A percentile compares a stretch with the other conserved stretches of the same genome.
Conservation (phyloP, 225 moss, liverwort and hornwort genomes). For the Thuidium tamariscinum region DNA sequence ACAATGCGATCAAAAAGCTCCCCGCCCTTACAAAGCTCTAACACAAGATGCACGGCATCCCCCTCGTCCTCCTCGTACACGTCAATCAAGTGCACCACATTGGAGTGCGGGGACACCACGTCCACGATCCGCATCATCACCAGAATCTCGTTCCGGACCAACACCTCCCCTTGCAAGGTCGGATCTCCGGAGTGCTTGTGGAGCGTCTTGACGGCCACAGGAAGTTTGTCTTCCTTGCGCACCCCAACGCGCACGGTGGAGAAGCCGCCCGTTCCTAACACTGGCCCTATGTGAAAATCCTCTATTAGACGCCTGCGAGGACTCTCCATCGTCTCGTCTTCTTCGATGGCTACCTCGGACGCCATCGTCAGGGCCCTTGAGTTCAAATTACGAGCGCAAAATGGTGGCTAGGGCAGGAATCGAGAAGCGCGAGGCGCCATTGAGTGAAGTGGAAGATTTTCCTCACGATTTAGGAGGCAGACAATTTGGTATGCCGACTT, state of each 20-base stretch:
- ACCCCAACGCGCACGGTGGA: constrained; percentile 49
- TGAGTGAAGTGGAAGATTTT: background rate
- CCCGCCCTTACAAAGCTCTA: constrained; percentile 48
- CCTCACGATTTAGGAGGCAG: background rate
- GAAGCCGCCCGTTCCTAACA: constrained; percentile 69
- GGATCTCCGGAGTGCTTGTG: constrained; percentile 19
- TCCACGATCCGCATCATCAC: constrained; percentile 68
- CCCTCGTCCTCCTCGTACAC: constrained; percentile 33
- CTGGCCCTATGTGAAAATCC: constrained; percentile 38
- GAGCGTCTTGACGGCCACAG: constrained; percentile 71
- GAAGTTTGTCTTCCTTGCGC: constrained; percentile 31
- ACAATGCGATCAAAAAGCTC: constrained; percentile 58
- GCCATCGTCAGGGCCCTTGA: background rate
- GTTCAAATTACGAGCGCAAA: background rate
- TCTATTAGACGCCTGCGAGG: constrained; percentile 21
- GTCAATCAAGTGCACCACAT: constrained; percentile 38
- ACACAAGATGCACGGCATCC: constrained; percentile 30
- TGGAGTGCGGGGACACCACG: constrained; percentile 37
- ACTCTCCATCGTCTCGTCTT: background rate
- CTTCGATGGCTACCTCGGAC: background rate
- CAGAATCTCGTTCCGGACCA: constrained; percentile 70
- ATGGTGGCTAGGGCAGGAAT: background rate
- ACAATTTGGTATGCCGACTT: background rate
- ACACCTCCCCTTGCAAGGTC: constrained; percentile 38
- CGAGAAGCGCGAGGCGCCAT: background rate